phyloP scores from a whole-genome alignment of 208 protist species.

The Leishmania mexicana region DNA sequence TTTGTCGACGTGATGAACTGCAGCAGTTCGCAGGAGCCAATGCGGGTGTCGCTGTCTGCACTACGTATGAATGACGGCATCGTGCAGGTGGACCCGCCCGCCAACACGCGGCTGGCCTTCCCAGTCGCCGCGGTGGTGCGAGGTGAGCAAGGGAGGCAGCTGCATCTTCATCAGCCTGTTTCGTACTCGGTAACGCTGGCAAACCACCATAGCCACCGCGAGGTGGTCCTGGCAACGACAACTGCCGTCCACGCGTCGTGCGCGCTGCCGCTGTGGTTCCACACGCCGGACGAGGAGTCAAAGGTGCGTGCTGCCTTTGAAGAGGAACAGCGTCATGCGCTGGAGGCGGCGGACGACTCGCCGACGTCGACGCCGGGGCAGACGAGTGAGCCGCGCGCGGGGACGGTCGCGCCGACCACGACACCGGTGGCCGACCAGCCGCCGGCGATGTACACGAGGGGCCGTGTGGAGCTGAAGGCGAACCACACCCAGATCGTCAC shows the following conservation, averaged over 20 bases:
- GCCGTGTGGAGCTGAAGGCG: slow-evolving; percentile 51
- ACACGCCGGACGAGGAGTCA: slow-evolving; percentile 25
- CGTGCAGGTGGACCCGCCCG: slow-evolving; percentile 24
- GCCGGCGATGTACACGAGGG: slow-evolving; percentile 20
- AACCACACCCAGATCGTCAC: slow-evolving; percentile 44
- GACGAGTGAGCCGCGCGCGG: slow-evolving; percentile 10
- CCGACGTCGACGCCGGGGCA: not conserved
- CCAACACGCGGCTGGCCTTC: slow-evolving; percentile 28
- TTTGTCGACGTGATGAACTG: slow-evolving; percentile 63
- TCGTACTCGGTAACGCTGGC: slow-evolving; percentile 32
- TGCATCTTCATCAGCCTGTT: slow-evolving; percentile 33
- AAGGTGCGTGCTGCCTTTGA: slow-evolving; percentile 22
- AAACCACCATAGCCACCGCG: slow-evolving; percentile 31
- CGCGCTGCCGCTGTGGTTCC: slow-evolving; percentile 32
- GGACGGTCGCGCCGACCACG: slow-evolving; percentile 11
- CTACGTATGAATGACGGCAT: slow-evolving; percentile 45
- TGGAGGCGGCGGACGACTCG: not conserved
- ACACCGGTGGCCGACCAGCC: slow-evolving; percentile 15
- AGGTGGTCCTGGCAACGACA: slow-evolving; percentile 23
- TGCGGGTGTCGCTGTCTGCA: slow-evolving; percentile 44
- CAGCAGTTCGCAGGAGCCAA: slow-evolving; percentile 65
- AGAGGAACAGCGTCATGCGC: slow-evolving; percentile 27
- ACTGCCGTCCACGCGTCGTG: slow-evolving; percentile 9
- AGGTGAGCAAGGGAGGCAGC: slow-evolving; percentile 19
- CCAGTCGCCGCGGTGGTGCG: slow-evolving; percentile 33